Evolutionary conservation across 345 rosid species (phyloP), one percentile per base, ranked within the genome.

Genomic region (Eucalyptus sideroxylon): DNA sequence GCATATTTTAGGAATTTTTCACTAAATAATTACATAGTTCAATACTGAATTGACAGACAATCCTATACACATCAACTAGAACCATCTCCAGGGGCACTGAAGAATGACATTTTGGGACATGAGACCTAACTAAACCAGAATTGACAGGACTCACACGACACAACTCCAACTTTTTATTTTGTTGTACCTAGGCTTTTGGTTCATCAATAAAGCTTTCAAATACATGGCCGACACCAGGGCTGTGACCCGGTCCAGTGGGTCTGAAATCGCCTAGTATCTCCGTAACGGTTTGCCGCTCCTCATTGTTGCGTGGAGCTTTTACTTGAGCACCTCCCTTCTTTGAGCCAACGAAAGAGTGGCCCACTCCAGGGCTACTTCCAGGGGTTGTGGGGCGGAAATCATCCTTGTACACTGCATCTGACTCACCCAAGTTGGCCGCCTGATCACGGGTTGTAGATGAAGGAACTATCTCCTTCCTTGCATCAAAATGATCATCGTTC

Each of bases 211-310:
- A 81, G 89, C 89, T 56, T 62, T 34, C 26, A 77, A 30, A 45
- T 86, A 87, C 89, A 92, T 95, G 96, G 62, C 95, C 96, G 59
- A 93, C 86, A 6, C 95, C 96, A 8, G 94, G 95, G 90, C 96
- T 94, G 88, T 93, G 95, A 23, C 98, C 94, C 9, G 95, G 96
- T 62, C 88, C 88, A 4, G 94, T 94, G n/a, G 96, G 94, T 50
- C 91, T 87, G 83, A 77, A 19, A 77, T 77, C 45, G 15, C 83
- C 89, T 44, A 51, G 7, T 19, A 55, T 59, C 89, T 89, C 95
- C 31, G 88, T 90, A 87, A 60, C 34, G 59, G 90, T 90, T 60
- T 87, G 88, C 55, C 62, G 40, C 53, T 59, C 89, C 62, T n/a
- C 56, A 13, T 53, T 50, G 30, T 12, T 26, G n/a, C 72, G 85